phyloP scores from a whole-genome alignment of 768 basidiomycete genomes.

The Boletus rufocinnamomeus region DNA sequence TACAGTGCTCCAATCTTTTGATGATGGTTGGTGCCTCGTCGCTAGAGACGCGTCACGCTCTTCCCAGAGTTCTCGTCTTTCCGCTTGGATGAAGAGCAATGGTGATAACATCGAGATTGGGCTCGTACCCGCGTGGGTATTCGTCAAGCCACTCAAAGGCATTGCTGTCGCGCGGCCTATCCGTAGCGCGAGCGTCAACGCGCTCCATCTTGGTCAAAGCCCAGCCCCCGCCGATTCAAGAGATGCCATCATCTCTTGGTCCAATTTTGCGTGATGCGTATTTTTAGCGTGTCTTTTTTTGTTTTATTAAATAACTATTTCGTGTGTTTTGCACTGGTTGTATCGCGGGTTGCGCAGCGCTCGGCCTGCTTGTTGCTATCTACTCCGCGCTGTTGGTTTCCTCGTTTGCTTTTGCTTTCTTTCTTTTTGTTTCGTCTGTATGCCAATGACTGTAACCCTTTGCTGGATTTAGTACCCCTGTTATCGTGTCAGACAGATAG shows the following conservation, averaged over 20 bases:
- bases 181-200: conserved; percentile 52
- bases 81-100: conserved; percentile 12
- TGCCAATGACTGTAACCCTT: conserved; percentile 1
- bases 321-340: background rate
- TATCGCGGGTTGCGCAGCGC: background rate
- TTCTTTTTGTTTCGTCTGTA: background rate
- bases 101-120: conserved; percentile 61
- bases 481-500: background rate
- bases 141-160: conserved; percentile 63
- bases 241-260: conserved; percentile 66
- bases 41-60: conserved; percentile 49
- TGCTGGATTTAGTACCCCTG: background rate
- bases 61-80: conserved; percentile 40
- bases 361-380: background rate
- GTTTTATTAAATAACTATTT: background rate
- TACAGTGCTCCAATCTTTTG: conserved; percentile 63
- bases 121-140: conserved; percentile 76
- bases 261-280: conserved; percentile 9
- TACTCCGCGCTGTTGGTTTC: background rate
- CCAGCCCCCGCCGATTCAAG: conserved; percentile 30
- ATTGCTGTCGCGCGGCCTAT: conserved; percentile 63
- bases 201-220: conserved; percentile 51
- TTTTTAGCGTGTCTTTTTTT: background rate
- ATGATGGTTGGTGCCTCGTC: conserved; percentile 82
- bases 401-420: background rate